Percentiles rank a stretch among this genome's conserved stretches.
phyloP scores from a whole-genome alignment of 108 stramenopile genomes.

The Fistulifera solaris region DNA sequence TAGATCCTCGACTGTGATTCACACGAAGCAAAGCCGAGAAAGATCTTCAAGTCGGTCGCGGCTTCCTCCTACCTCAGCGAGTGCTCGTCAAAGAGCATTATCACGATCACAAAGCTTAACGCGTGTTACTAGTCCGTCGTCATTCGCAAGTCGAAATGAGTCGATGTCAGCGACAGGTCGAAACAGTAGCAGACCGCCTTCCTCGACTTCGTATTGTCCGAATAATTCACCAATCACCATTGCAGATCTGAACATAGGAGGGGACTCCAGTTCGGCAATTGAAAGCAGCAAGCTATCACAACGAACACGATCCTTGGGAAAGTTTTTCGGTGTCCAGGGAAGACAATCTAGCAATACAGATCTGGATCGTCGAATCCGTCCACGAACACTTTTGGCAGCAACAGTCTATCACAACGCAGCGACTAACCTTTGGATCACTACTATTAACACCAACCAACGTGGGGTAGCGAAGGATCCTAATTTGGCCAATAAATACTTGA shows the following conservation, averaged over 20 bases:
- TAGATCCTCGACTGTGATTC: no score
- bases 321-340: constrained; percentile 29
- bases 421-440: constrained; percentile 76
- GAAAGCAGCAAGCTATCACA: constrained; percentile 8
- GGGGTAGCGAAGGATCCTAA: constrained; percentile 33
- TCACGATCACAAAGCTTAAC: constrained; percentile 5
- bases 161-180: background rate
- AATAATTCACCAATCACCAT: background rate
- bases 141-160: background rate
- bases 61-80: background rate
- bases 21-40: no score
- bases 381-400: constrained; percentile 60
- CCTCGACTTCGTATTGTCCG: background rate
- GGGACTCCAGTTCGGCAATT: constrained; percentile 35
- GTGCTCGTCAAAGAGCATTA: constrained; percentile 1
- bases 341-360: constrained; percentile 8
- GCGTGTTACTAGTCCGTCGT: constrained; percentile 1
- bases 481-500: constrained; percentile 38
- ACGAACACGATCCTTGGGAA: constrained; percentile 22
- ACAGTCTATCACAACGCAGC: constrained; percentile 76
- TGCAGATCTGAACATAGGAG: constrained; percentile 24
- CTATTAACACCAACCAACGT: constrained; percentile 66
- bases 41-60: background rate
- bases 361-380: constrained; percentile 27
- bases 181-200: background rate